Evolutionary conservation across 2,329 filamentous ascomycete species (phyloP), one percentile per base, ranked within the genome.

Genomic region (Tolypocladium cylindrosporum): DNA sequence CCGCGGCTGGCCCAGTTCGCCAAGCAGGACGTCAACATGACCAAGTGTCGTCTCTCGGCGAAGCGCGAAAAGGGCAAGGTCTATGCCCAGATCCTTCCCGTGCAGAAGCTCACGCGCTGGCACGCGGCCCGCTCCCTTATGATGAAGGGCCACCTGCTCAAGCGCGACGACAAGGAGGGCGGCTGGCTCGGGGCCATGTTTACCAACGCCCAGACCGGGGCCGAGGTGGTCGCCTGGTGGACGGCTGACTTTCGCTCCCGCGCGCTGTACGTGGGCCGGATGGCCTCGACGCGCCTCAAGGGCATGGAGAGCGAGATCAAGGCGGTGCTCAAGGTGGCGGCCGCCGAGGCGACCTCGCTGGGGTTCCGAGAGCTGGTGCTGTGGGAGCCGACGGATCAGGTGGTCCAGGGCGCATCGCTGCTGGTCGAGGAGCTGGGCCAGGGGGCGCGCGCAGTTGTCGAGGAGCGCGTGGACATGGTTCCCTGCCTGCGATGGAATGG

Each of bases 371-470:
- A 71, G 58, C 68, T 75, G 37, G 61, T 73, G 7, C 54, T 72
- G 7, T 74, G 72, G 72, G 71, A 73, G 41, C 72, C 73, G 8
- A 66, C 67, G 37, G 62, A 68, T 7, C 66, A 66, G n/a, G 60
- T 69, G 4, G 61, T 63, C 13, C 43, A 45, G 13, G 71, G 66
- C 2, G 69, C 69, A 5, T 67, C 66, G 58, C 62, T 56, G 14
- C 65, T 72, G n/a, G 65, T 65, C 11, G 64, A 68, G 27, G 79
- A n/a, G 72, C 80, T 70, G 14, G 55, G 55, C 71, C 72, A 67
- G 13, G 61, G 65, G 3, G 62, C 67, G 9, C 66, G 67, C 56
- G 60, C 69, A 4, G 57, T 68, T 1, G 67, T 68, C 41, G 68
- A 69, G 37, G 67, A 71, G 58, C 65, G 71, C 45, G 54, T 62